Base-by-base conservation (phyloP, 2,329 filamentous ascomycete genomes). In the Aspergillus spinulosporus region DNA sequence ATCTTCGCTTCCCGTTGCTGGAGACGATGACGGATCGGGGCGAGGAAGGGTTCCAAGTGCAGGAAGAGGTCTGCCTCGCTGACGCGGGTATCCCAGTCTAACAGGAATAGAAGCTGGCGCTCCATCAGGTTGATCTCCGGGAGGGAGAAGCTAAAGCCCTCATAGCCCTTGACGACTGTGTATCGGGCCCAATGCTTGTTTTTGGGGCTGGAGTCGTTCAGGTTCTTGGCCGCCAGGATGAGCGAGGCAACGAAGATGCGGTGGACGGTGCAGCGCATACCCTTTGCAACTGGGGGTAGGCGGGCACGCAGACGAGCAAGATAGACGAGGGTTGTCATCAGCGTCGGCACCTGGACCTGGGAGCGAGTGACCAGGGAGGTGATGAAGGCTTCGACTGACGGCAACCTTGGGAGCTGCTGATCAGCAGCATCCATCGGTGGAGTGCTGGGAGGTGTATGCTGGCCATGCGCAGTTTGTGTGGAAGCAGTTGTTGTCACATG, bases 111-210 rank as follows among this genome's bases (percentile, higher is more conserved):
- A 31, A 99, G 84, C 78, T 99, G 94, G 83, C 96, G 95, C 83
- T 99, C 94, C 94, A 99, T 99, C 60, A 97, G 83, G 80, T 99
- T 99, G 68, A 99, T 94, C 78, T 99, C 94, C 36, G 90, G 94
- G 64, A 92, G 83, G 68, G 87, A 93, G 82, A 99, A 97, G 66
- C 92, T 90, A 69, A 97, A 99, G 69, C 81, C 84, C 8, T 86
- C 85, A 73, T 81, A 88, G 52, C 84, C 85, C 60, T 82, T 82
- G 65, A 96, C 87, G 67, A 87, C 79, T 58, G 89, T 96, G 81
- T 97, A 99, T 68, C 87, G 88, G 63, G 94, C 92, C 94, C 94
- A 99, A 82, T 99, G 94, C 86, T 97, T 97, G 85, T 99, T 99
- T 87, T 97, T 97, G 61, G 94, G 94, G 9, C 92, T 97, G 59